Evolutionary conservation across 345 rosid species (phyloP).

Genomic region (Populus euphratica): DNA sequence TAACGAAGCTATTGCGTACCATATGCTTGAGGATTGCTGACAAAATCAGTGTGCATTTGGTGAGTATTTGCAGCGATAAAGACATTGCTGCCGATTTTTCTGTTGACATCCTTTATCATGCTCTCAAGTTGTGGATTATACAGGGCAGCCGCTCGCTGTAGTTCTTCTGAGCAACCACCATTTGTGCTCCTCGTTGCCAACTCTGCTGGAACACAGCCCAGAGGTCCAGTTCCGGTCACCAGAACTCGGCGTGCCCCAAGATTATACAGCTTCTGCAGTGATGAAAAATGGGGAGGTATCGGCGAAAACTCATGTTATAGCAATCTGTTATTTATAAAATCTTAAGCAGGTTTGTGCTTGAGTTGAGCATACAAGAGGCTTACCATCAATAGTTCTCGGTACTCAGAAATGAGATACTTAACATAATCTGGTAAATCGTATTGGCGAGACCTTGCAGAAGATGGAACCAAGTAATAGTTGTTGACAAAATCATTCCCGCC

Average conservation of each 20-base stretch:
- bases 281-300: background rate
- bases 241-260: conserved; percentile 45
- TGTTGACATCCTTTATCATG: conserved; percentile 32
- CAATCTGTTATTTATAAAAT: too few species aligned
- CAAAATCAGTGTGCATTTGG: conserved; percentile 34
- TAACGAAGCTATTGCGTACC: background rate
- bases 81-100: conserved; percentile 15
- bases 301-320: background rate
- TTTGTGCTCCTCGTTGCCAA: conserved; percentile 32
- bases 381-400: conserved; percentile 39
- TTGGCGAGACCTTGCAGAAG: conserved; percentile 48
- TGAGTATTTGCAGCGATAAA: conserved; percentile 43
- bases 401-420: conserved; percentile 42
- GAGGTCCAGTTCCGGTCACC: conserved; percentile 52
- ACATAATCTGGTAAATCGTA: conserved; percentile 44
- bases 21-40: conserved; percentile 14
- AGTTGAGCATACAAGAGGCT: background rate
- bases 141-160: conserved; percentile 37
- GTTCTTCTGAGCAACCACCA: conserved; percentile 40
- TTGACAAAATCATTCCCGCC: conserved; percentile 74
- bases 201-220: conserved; percentile 56
- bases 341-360: too few species aligned
- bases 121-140: conserved; percentile 40
- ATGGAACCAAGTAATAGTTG: conserved; percentile 52
- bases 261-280: conserved; percentile 35